A percentile compares a stretch with the other conserved stretches of the same genome.
These are phyloP conservation scores for Colletotrichum neosansevieriae DNA, from an alignment of 2,329 filamentous ascomycete species.

Conservation along the genomic window DNA sequence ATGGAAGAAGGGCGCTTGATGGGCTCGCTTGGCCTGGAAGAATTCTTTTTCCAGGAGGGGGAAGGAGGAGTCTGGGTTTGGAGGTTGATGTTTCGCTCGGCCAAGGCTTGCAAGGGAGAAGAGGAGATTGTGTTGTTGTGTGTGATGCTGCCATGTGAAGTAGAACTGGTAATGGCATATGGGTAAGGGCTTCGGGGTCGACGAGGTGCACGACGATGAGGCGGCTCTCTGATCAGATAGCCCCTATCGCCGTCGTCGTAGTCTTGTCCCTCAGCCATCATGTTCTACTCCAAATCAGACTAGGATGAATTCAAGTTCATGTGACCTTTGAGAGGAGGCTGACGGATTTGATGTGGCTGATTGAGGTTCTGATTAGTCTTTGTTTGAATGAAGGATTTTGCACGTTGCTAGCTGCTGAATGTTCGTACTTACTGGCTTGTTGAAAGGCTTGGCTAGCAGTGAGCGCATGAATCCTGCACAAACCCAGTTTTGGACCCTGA, in stretches of 20 bases:
- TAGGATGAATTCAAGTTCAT: no score
- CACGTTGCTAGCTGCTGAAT: no score
- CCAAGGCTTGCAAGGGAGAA: background rate
- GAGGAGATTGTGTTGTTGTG: background rate
- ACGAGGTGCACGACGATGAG: background rate
- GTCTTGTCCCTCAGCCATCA: background rate
- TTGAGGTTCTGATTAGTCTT: no score
- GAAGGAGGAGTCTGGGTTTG: background rate
- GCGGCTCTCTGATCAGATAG: background rate
- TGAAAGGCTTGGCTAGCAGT: no score
- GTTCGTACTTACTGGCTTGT: no score
- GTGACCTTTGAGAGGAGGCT: no score
- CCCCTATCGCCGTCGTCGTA: background rate
- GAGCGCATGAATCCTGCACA: no score
- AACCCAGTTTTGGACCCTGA: no score
- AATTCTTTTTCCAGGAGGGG: background rate
- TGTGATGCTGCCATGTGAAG: background rate
- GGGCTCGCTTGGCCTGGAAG: background rate
- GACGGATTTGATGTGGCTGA: no score
- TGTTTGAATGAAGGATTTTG: no score
- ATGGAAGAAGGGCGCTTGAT: slow-evolving; percentile 14
- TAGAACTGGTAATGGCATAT: background rate
- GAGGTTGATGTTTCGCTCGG: background rate
- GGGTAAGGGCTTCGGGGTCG: slow-evolving; percentile 14
- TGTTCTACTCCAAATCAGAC: background rate